These are phyloP conservation scores for Bassia scoparia DNA, from an alignment of 148 eudicot genomes.

Conservation along the genomic window DNA sequence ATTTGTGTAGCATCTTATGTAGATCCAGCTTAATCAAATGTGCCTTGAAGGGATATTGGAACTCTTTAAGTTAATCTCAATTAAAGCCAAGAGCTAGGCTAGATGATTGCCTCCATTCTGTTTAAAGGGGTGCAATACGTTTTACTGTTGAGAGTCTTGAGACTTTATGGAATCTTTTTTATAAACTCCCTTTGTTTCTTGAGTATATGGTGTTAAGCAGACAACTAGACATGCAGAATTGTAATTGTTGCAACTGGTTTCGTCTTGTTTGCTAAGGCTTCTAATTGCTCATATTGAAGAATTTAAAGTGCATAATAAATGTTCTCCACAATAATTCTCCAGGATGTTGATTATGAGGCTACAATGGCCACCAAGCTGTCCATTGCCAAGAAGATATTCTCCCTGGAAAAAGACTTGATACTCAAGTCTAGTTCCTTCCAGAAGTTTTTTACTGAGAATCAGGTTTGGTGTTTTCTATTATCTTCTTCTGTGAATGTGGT, in stretches of 20 bases:
- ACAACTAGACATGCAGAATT: not conserved
- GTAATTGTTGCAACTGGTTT: not conserved
- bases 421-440: constrained; percentile 61
- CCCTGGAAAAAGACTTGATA: constrained; percentile 61
- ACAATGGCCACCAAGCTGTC: constrained; percentile 79
- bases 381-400: constrained; percentile 74
- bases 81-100: not conserved
- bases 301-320: not conserved
- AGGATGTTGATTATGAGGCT: constrained; percentile 95
- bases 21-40: too few species aligned
- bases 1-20: not conserved
- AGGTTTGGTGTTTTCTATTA: constrained; percentile 45
- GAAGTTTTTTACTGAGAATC: constrained; percentile 68
- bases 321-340: constrained; percentile 17
- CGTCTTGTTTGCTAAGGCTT: not conserved
- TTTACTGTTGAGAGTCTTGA: not conserved
- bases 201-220: not conserved
- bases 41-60: too few species aligned
- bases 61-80: not conserved
- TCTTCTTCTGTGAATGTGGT: constrained; percentile 82
- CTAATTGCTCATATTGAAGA: not conserved
- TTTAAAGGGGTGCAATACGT: not conserved
- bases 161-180: not conserved
- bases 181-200: not conserved
- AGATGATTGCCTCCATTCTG: not conserved